Evolutionary conservation across 805 yeast species (phyloP).

Genomic region (Candida piceae): DNA sequence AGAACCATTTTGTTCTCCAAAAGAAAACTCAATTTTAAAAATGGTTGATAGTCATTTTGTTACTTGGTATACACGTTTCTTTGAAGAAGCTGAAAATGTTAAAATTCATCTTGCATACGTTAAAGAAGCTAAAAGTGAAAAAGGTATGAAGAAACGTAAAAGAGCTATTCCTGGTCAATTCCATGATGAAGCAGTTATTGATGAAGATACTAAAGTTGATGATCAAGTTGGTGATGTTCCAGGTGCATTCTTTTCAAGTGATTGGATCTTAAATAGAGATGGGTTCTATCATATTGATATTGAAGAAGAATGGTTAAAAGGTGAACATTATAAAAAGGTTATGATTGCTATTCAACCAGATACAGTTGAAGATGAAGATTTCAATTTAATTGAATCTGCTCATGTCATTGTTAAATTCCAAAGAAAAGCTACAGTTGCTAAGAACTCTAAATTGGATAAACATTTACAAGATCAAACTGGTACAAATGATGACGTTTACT

Average conservation of each 20-base stretch:
- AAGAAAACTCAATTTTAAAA: conserved; percentile 51
- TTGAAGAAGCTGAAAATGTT: conserved; percentile 55
- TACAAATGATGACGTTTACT: conserved; percentile 41
- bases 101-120: conserved; percentile 63
- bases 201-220: conserved; percentile 10
- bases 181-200: conserved; percentile 16
- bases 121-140: conserved; percentile 47
- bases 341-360: conserved; percentile 73
- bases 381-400: conserved; percentile 41
- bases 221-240: conserved; percentile 25
- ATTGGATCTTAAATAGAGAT: conserved; percentile 58
- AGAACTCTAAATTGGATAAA: conserved; percentile 33
- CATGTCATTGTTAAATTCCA: conserved; percentile 42
- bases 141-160: conserved; percentile 47
- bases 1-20: conserved; percentile 86
- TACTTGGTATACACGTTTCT: conserved; percentile 75
- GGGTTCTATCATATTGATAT: conserved; percentile 65
- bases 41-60: conserved; percentile 64
- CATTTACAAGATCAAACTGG: conserved; percentile 34
- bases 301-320: conserved; percentile 59
- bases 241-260: conserved; percentile 56
- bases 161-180: conserved; percentile 23
- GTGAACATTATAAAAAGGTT: conserved; percentile 47
- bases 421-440: conserved; percentile 50
- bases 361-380: conserved; percentile 58